Percentiles rank a stretch among this genome's conserved stretches.
phyloP scores from a whole-genome alignment of 1,139 yeast genomes.

The Geotrichum fermentans region DNA sequence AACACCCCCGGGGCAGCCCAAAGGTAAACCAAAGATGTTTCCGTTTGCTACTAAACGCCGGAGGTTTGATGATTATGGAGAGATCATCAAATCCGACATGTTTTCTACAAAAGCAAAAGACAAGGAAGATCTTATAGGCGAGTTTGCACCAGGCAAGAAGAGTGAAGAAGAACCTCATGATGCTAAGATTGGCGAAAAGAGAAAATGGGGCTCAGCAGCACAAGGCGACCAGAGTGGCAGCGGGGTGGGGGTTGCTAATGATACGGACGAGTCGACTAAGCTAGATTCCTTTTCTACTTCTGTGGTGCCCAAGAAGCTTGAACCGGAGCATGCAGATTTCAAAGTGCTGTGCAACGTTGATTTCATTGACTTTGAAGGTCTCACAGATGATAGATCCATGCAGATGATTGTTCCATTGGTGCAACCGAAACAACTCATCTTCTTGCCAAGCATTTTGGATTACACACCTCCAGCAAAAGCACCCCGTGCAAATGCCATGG shows the following conservation, averaged over 20 bases:
- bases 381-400: conserved; percentile 79
- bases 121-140: conserved; percentile 2
- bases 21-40: conserved; percentile 70
- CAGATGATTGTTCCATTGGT: conserved; percentile 72
- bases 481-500: neutral
- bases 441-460: conserved; percentile 34
- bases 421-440: conserved; percentile 69
- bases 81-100: conserved; percentile 57
- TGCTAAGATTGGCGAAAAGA: conserved; percentile 39
- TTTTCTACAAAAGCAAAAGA: conserved; percentile 36
- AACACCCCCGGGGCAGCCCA: conserved; percentile 51
- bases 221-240: neutral
- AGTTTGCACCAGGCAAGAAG: neutral
- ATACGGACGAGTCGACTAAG: conserved; percentile 43
- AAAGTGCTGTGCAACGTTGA: conserved; percentile 65
- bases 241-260: conserved; percentile 15
- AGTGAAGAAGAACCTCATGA: conserved; percentile 16
- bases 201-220: conserved; percentile 36
- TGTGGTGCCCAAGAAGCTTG: conserved; percentile 50
- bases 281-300: conserved; percentile 50
- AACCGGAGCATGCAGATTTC: conserved; percentile 39
- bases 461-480: neutral
- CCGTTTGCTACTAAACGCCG: conserved; percentile 59
- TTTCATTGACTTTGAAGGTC: conserved; percentile 77
- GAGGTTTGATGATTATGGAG: conserved; percentile 83